Evolutionary conservation across 2,329 filamentous ascomycete species (phyloP).

Genomic region (Hypoxylon sp.): DNA sequence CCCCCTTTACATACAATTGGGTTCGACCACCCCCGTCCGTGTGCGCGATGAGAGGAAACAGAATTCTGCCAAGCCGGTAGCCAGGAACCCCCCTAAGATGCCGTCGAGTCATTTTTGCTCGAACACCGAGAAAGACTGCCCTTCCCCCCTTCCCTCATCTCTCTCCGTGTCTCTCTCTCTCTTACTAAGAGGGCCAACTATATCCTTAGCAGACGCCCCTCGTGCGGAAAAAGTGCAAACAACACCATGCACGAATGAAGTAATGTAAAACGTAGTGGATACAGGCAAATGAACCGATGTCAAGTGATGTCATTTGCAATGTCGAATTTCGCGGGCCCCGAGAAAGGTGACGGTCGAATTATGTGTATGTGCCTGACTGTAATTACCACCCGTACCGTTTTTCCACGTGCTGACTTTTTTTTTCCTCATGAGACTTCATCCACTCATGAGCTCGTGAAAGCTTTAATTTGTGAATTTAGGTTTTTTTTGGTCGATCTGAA

Average conservation of each 20-base stretch:
- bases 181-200: slow-evolving; percentile 18
- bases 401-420: slow-evolving; percentile 9
- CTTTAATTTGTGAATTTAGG: slow-evolving; percentile 1
- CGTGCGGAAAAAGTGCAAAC: slow-evolving; percentile 22
- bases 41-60: slow-evolving; percentile 5
- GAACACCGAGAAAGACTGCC: slow-evolving; percentile 21
- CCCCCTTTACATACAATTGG: slow-evolving; percentile 33
- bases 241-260: slow-evolving; percentile 22
- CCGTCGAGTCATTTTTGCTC: slow-evolving; percentile 17
- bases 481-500: slow-evolving; percentile 8
- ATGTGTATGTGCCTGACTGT: slow-evolving; percentile 6
- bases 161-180: slow-evolving; percentile 13
- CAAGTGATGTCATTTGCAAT: slow-evolving; percentile 24
- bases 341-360: slow-evolving; percentile 11
- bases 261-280: slow-evolving; percentile 24
- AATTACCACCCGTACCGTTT: slow-evolving; percentile 11
- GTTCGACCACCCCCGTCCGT: slow-evolving; percentile 14
- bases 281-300: slow-evolving; percentile 36
- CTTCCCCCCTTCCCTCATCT: slow-evolving; percentile 1
- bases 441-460: slow-evolving; percentile 38
- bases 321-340: slow-evolving; percentile 16
- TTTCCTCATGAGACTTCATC: slow-evolving; percentile 25
- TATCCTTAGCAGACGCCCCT: slow-evolving; percentile 22
- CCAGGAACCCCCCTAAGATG: slow-evolving; percentile 20
- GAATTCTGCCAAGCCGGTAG: slow-evolving; percentile 23